These are phyloP conservation scores for Bidens hawaiensis DNA, from an alignment of 140 eudicot species.

Conservation along the genomic window DNA sequence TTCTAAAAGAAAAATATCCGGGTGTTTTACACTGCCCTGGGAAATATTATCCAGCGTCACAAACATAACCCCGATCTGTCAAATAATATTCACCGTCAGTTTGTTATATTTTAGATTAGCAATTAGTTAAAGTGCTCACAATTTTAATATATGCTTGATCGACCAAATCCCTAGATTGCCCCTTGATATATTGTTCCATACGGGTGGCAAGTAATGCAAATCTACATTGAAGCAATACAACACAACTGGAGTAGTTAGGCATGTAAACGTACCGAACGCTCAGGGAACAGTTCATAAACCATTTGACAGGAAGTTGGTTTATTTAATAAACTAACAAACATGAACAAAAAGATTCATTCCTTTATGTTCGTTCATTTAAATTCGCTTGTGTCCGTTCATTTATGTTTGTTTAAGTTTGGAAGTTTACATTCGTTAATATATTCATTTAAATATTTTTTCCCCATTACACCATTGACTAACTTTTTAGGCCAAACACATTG, in stretches of 20 bases:
- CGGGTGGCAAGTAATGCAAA: slow-evolving; percentile 80
- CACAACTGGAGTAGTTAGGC: slow-evolving; percentile 22
- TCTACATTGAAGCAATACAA: slow-evolving; percentile 37
- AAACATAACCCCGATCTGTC: slow-evolving; percentile 81
- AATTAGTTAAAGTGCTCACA: slow-evolving; percentile 37
- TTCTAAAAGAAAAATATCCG: slow-evolving; percentile 75
- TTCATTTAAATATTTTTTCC: too few relatives aligned
- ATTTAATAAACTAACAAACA: too few relatives aligned
- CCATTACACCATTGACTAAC: too few relatives aligned
- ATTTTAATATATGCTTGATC: slow-evolving; percentile 85
- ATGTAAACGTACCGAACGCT: too few relatives aligned
- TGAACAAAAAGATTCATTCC: too few relatives aligned
- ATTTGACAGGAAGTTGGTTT: too few relatives aligned
- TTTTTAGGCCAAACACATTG: too few relatives aligned
- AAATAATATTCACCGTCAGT: slow-evolving; percentile 11
- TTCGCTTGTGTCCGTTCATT: too few relatives aligned
- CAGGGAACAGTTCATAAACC: too few relatives aligned
- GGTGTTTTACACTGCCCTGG: slow-evolving; percentile 58
- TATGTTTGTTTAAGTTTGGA: too few relatives aligned
- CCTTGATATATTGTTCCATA: slow-evolving; percentile 93
- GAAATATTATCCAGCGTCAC: slow-evolving; percentile 88
- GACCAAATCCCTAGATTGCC: slow-evolving; percentile 86
- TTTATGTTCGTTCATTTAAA: too few relatives aligned
- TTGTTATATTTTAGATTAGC: background rate
- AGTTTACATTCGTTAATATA: too few relatives aligned